Percentiles rank a stretch among this genome's conserved stretches.
Conservation (phyloP, 116 monocot genomes). For the Cymodocea nodosa region DNA sequence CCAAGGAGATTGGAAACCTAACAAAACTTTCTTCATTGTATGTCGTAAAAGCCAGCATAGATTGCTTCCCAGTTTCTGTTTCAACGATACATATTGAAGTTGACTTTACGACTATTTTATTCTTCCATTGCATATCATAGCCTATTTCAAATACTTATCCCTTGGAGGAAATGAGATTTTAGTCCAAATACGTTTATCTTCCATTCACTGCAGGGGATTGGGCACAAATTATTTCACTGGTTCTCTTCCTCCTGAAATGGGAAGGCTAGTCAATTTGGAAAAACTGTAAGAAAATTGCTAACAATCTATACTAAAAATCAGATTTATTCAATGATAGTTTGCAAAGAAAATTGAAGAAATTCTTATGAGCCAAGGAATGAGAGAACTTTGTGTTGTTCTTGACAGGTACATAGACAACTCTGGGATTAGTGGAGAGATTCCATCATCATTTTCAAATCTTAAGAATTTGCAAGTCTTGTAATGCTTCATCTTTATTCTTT, state of each 20-base stretch:
- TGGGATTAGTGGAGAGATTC: conserved; percentile 3
- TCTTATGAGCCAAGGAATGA: no score
- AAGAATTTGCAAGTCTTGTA: not conserved
- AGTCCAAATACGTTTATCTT: not conserved
- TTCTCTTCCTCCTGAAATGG: not conserved
- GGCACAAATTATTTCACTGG: conserved; percentile 6
- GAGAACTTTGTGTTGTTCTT: not conserved
- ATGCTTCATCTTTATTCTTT: not conserved
- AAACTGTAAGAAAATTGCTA: not conserved
- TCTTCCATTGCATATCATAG: no score
- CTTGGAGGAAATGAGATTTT: no score
- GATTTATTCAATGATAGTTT: no score
- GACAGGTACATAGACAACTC: not conserved
- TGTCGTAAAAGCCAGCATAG: not conserved
- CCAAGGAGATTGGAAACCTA: conserved; percentile 14
- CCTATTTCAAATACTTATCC: no score
- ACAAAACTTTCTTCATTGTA: not conserved
- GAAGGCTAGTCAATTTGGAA: not conserved
- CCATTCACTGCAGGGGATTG: not conserved
- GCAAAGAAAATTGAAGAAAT: no score
- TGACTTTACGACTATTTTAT: not conserved
- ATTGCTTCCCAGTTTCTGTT: not conserved
- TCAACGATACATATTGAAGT: no score
- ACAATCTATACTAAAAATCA: no score
- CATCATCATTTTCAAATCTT: conserved; percentile 6